Base-by-base conservation (phyloP, 2,329 filamentous ascomycete species). In the Fusarium floridanum region DNA sequence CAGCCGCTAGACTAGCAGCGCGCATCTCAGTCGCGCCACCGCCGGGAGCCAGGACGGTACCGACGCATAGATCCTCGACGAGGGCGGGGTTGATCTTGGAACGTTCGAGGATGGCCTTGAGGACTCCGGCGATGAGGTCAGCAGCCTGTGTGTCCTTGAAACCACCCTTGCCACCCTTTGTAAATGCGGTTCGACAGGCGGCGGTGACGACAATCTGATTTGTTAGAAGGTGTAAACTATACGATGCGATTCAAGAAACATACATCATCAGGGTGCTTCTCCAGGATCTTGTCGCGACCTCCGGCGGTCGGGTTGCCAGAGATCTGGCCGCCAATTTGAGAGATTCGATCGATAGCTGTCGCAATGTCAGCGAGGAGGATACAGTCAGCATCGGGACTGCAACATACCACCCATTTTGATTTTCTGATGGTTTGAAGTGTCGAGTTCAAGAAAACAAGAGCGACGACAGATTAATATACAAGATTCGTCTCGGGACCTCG, bases 11-110 rank as follows among this genome's bases (percentile, higher is more conserved):
- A 64, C 93, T 92, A 39, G 97, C 97, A 70, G 95, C 97, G 76
- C 97, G 93, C 91, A 98, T 98, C 86, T 98, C 97, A 56, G 97
- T 98, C 24, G 97, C 97, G 77, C 96, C 97, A 77, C 95, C 97
- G 72, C 97, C 97, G 37, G 96, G 96, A 20, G 96, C 91, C 59
- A 99, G 91, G 34, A 99, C 97, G 66, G 92, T 93, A 76, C 97
- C 97, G 68, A 98, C 95, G 62, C 93, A 93, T 76, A 99, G 93
- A 82, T 99, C 97, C 84, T 98, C 94, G 59, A 99, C 95, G 39
- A 97, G 88, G 41, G 86, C 87, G 24, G 97, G 95, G 85, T 98
- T 94, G 84, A 98, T 97, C 76, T 92, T 91, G 76, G 95, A 98
- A 79, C 95, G 94, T 67, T 93, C 88, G 81, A 98, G 88, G 75